Base-by-base conservation (phyloP, 2,329 filamentous ascomycete genomes). In the Aspergillus piperis region DNA sequence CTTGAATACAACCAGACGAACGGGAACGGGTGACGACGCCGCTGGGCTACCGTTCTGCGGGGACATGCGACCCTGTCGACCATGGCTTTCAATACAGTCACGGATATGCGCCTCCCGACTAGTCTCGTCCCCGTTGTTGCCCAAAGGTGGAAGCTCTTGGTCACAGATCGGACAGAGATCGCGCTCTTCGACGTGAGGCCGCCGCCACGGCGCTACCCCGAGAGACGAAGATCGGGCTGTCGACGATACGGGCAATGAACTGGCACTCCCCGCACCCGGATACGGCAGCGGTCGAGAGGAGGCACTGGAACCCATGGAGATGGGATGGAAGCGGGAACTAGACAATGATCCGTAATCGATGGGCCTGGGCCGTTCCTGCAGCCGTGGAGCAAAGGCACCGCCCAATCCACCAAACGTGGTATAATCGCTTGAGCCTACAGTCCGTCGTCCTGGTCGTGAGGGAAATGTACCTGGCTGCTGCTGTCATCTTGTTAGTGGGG, bases 121-220 rank as follows among this genome's bases (percentile, higher is more conserved):
- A 39, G 73, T 73, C 59, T 80, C 75, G 17, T 72, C 75, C 21
- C 77, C 74, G 53, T 76, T 70, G 2, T 68, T 62, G 8, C 70
- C 75, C 19, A 77, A 66, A 10, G 75, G 69, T 5, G 78, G 79
- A 30, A 82, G 74, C 19, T 62, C 64, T 5, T 63, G 69, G 51
- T 77, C 75, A 59, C 80, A 82, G 19, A 82, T 74, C 4, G 80
- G 80, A 64, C 80, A 82, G 32, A 80, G 69, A 62, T 82, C 80
- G 47, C 72, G 71, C 65, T 82, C 80, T 10, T 74, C 71, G 5
- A 77, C 59, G n/a, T 62, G 68, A 10, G 64, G 64, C 10, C 67
- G 58, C 8, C 49, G 58, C 39, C 52, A 51, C 36, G 59, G 55
- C 6, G 44, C 50, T 15, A 30, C 41, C 32, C 30, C 60, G 19